These are phyloP conservation scores for Tulasnella sp. DNA, from an alignment of 768 basidiomycete genomes.

Conservation along the genomic window DNA sequence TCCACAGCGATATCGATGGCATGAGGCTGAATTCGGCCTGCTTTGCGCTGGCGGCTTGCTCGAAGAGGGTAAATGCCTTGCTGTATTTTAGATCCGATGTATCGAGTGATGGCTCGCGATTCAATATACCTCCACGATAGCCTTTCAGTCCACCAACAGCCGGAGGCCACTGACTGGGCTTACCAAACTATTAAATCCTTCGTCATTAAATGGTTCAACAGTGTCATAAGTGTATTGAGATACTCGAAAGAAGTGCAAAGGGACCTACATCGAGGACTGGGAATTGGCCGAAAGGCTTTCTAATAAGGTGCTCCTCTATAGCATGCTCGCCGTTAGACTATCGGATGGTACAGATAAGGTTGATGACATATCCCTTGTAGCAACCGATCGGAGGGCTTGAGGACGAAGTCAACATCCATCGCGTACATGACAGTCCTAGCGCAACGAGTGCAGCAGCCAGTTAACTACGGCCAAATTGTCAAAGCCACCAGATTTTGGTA, in stretches of 20 bases:
- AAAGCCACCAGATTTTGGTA: neutral
- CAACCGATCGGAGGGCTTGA: conserved; percentile 30
- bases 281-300: conserved; percentile 56
- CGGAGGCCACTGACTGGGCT: no score
- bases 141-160: no score
- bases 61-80: conserved; percentile 34
- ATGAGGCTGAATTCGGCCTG: conserved; percentile 38
- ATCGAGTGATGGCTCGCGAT: conserved; percentile 48
- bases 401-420: conserved; percentile 43
- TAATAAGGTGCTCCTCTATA: conserved; percentile 24
- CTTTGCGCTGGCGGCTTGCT: conserved; percentile 42
- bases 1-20: conserved; percentile 35
- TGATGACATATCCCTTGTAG: no score
- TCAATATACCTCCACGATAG: no score
- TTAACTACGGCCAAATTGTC: neutral
- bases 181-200: no score
- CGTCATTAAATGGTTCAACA: no score
- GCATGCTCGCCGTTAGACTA: no score
- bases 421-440: neutral
- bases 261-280: conserved; percentile 36
- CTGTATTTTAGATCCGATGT: conserved; percentile 34
- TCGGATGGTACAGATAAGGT: no score
- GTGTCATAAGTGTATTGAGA: neutral
- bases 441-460: neutral
- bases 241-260: no score